These are phyloP conservation scores for Cyberlindnera nakhonratchasimensis DNA, from an alignment of 805 yeast species.

Conservation along the genomic window DNA sequence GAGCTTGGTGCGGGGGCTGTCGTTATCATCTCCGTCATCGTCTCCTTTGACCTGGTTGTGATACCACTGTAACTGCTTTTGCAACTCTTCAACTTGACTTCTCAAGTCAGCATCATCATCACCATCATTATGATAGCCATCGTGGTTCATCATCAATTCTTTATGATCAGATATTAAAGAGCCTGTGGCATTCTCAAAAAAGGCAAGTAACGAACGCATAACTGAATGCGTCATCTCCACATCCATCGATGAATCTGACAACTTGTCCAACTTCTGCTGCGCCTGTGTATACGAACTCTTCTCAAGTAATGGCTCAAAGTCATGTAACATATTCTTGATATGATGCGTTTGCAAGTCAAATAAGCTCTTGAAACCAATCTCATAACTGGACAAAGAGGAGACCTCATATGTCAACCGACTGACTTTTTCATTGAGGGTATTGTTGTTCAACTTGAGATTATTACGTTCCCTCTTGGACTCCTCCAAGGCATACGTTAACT, in stretches of 20 bases:
- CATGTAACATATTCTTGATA: slow-evolving; percentile 46
- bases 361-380: slow-evolving; percentile 42
- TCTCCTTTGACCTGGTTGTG: slow-evolving; percentile 13
- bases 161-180: slow-evolving; percentile 58
- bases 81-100: slow-evolving; percentile 15
- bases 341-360: slow-evolving; percentile 41
- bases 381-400: slow-evolving; percentile 30
- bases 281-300: slow-evolving; percentile 59
- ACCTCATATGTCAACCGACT: slow-evolving; percentile 28
- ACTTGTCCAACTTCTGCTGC: slow-evolving; percentile 42
- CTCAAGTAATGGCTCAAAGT: slow-evolving; percentile 54
- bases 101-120: slow-evolving; percentile 8
- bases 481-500: slow-evolving; percentile 40
- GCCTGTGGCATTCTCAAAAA: slow-evolving; percentile 57
- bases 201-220: slow-evolving; percentile 45
- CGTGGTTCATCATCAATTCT: slow-evolving; percentile 25
- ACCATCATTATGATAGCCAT: too few species aligned
- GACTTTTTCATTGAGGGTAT: slow-evolving; percentile 38
- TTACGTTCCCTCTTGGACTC: slow-evolving; percentile 37
- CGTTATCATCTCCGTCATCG: slow-evolving; percentile 7
- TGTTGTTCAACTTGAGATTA: slow-evolving; percentile 34
- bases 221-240: slow-evolving; percentile 29
- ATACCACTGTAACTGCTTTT: slow-evolving; percentile 21
- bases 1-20: slow-evolving; percentile 39
- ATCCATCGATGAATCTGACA: slow-evolving; percentile 31